A percentile compares a stretch with the other conserved stretches of the same genome.
phyloP scores from a whole-genome alignment of 768 basidiomycete genomes.

The Sistotremastrum suecicum region DNA sequence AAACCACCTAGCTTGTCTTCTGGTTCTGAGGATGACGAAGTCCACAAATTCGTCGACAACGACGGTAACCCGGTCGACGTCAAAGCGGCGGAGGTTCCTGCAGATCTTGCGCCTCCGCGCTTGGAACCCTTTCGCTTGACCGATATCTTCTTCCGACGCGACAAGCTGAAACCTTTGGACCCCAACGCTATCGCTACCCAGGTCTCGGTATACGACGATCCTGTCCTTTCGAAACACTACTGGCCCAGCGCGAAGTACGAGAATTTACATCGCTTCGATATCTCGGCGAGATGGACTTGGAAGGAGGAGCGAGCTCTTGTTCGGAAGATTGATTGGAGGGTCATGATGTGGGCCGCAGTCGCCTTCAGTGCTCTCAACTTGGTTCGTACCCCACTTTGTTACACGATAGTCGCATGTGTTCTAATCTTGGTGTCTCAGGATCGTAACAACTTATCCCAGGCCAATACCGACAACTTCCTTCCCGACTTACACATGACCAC shows the following conservation, averaged over 20 bases:
- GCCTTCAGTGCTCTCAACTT: slow-evolving; percentile 5
- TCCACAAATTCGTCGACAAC: too few species aligned
- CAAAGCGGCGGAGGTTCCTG: too few species aligned
- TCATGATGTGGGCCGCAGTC: slow-evolving; percentile 40
- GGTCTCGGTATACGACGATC: slow-evolving; percentile 50
- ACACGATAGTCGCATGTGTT: neutral
- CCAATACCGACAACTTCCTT: slow-evolving; percentile 60
- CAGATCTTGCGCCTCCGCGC: too few species aligned
- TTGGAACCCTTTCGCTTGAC: neutral
- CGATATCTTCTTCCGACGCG: slow-evolving; percentile 18
- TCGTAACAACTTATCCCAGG: slow-evolving; percentile 46
- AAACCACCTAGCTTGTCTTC: too few species aligned
- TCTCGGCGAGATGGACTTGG: slow-evolving; percentile 56
- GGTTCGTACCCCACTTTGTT: slow-evolving; percentile 9
- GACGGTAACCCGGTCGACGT: too few species aligned
- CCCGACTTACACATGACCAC: slow-evolving; percentile 44
- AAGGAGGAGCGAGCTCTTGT: slow-evolving; percentile 49
- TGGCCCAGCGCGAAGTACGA: slow-evolving; percentile 41
- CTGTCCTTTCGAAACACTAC: slow-evolving; percentile 32
- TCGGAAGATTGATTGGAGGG: slow-evolving; percentile 44
- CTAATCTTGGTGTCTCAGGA: slow-evolving; percentile 24
- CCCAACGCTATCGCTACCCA: slow-evolving; percentile 44
- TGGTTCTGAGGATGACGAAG: too few species aligned
- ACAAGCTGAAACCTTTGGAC: slow-evolving; percentile 16
- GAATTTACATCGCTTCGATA: slow-evolving; percentile 51